Evolutionary conservation across 2,329 filamentous ascomycete genomes (phyloP).

Genomic region (Colletotrichum tofieldiae): DNA sequence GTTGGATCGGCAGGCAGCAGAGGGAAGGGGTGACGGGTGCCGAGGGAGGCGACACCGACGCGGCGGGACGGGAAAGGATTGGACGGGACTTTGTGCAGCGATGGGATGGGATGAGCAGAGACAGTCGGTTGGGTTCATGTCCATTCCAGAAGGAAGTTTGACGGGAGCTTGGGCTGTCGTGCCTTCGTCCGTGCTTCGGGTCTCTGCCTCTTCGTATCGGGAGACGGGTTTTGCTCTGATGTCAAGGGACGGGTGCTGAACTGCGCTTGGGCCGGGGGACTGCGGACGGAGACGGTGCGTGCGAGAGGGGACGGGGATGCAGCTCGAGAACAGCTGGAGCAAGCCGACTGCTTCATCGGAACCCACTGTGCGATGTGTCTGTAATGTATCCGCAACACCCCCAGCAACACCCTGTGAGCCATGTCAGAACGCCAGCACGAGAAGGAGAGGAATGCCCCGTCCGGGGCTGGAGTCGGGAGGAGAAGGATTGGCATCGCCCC

Average conservation of each 20-base stretch:
- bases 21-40: not conserved
- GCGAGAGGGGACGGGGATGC: not conserved
- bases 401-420: too few relatives aligned
- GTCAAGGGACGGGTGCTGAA: too few relatives aligned
- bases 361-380: too few relatives aligned
- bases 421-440: not conserved
- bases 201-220: not conserved
- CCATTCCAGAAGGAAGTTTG: not conserved
- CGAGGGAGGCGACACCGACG: not conserved
- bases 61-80: not conserved
- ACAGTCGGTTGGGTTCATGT: not conserved
- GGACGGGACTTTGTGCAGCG: not conserved
- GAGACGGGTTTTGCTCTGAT: not conserved
- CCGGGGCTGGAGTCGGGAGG: not conserved
- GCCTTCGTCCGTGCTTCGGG: not conserved
- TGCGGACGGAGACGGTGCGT: not conserved
- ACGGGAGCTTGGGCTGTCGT: not conserved
- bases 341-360: too few relatives aligned
- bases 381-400: too few relatives aligned
- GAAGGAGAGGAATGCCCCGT: not conserved
- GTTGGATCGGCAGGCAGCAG: conserved; percentile 15
- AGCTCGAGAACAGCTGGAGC: not conserved
- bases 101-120: not conserved
- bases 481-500: conserved; percentile 8
- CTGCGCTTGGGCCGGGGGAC: not conserved